A percentile compares a stretch with the other conserved stretches of the same genome.
Evolutionary conservation across 495 filamentous ascomycete genomes (phyloP).

Genomic region (Trichoderma gamsii): DNA sequence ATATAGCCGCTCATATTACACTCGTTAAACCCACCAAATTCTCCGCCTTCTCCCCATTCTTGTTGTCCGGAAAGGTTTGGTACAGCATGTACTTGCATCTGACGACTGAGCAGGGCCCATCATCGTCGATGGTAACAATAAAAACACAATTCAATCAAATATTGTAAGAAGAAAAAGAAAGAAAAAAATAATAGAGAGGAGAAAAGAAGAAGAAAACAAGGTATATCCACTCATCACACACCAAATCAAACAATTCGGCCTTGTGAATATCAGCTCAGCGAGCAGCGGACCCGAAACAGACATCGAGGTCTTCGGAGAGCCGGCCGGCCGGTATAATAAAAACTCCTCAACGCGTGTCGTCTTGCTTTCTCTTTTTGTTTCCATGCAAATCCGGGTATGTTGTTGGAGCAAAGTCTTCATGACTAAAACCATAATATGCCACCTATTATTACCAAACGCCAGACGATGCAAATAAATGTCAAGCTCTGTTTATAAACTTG

Average conservation of each 20-base stretch:
- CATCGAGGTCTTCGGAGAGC: background rate
- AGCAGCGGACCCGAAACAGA: background rate
- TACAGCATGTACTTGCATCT: background rate
- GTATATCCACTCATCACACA: background rate
- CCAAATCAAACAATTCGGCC: background rate
- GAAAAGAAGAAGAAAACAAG: background rate
- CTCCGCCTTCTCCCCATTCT: background rate
- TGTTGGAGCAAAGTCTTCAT: background rate
- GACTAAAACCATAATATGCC: constrained; percentile 10
- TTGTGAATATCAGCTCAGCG: constrained; percentile 4
- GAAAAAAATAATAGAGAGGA: background rate
- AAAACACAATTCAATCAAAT: constrained; percentile 1
- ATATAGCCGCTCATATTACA: constrained; percentile 12
- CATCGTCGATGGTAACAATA: background rate
- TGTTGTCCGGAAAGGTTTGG: background rate
- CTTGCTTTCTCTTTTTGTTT: background rate
- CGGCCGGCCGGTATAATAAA: background rate
- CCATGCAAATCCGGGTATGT: constrained; percentile 16
- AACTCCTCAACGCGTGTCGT: constrained; percentile 11
- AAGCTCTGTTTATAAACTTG: constrained; percentile 9
- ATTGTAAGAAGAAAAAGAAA: background rate
- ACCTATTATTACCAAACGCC: constrained; percentile 13
- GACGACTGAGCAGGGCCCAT: background rate
- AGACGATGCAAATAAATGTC: constrained; percentile 12
- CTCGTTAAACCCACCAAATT: background rate